Percentiles rank a stretch among this genome's conserved stretches.
Conservation (phyloP, 345 rosid genomes). For the Sisymbrium altissimum region DNA sequence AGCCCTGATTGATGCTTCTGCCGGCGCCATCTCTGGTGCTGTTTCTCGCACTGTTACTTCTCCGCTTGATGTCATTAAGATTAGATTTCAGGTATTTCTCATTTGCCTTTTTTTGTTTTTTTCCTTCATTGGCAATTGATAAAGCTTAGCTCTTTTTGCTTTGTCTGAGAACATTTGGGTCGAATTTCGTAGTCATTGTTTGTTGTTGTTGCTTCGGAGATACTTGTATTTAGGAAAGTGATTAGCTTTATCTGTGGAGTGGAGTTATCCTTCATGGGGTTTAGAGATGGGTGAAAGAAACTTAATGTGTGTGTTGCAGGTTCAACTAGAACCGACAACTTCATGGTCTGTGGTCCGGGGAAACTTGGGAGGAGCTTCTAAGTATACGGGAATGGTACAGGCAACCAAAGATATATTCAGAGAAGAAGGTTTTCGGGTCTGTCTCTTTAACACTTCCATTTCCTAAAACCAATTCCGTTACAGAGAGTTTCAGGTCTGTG, state of each 20-base stretch:
- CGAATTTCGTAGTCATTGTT: neutral
- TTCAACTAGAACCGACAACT: conserved; percentile 88
- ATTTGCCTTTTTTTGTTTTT: neutral
- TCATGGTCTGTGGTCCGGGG: conserved; percentile 65
- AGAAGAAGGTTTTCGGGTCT: conserved; percentile 90
- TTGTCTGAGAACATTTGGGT: neutral
- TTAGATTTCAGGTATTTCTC: conserved; percentile 85
- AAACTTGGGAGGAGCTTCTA: conserved; percentile 51
- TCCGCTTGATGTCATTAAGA: conserved; percentile 97
- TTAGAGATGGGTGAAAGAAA: neutral
- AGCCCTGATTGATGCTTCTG: conserved; percentile 55
- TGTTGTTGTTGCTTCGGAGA: neutral
- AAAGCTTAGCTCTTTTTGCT: neutral
- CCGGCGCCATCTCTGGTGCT: conserved; percentile 83
- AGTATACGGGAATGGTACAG: conserved; percentile 88
- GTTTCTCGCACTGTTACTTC: conserved; percentile 89
- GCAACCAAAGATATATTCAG: conserved; percentile 84
- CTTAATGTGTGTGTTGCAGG: conserved; percentile 43
- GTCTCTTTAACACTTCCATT: conserved; percentile 11
- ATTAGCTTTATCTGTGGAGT: neutral
- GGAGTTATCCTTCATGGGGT: neutral
- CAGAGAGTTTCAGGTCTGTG: neutral
- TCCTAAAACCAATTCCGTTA: neutral
- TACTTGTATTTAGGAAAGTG: neutral
- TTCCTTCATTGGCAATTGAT: neutral